Conservation (phyloP, 2,329 filamentous ascomycete genomes). For the Pezicula neosporulosa region DNA sequence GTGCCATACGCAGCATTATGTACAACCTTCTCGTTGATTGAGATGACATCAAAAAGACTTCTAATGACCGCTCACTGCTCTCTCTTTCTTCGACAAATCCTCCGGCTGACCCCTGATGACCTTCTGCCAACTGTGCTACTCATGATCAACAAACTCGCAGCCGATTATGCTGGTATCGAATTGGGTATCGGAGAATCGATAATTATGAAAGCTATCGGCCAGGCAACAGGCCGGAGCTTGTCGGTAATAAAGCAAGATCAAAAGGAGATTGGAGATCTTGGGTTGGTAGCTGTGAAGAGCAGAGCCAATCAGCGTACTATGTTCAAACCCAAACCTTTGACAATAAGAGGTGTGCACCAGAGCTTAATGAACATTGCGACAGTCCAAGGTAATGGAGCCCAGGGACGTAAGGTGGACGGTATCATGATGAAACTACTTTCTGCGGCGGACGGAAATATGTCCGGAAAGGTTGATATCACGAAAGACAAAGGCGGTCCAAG, state of each 20-base stretch:
- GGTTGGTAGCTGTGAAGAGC: constrained; percentile 92
- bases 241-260: constrained; percentile 93
- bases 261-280: constrained; percentile 92
- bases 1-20: constrained; percentile 95
- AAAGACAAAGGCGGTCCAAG: constrained; percentile 92
- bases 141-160: constrained; percentile 97
- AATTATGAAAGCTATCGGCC: constrained; percentile 98
- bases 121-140: constrained; percentile 84
- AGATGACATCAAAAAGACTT: constrained; percentile 89
- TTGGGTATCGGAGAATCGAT: constrained; percentile 97
- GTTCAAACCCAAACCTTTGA: constrained; percentile 94
- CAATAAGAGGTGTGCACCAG: constrained; percentile 81
- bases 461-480: constrained; percentile 81
- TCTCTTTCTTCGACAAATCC: constrained; percentile 88
- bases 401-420: constrained; percentile 84
- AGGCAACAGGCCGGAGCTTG: constrained; percentile 84
- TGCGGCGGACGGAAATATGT: constrained; percentile 71
- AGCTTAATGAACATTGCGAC: constrained; percentile 87
- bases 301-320: constrained; percentile 93
- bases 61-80: constrained; percentile 87
- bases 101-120: constrained; percentile 84
- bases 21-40: constrained; percentile 89
- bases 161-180: constrained; percentile 94
- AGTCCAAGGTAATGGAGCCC: constrained; percentile 79
- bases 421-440: constrained; percentile 99